Base-by-base conservation (phyloP, 371 early-diverging fungal genomes). In the Lichtheimia ornata region DNA sequence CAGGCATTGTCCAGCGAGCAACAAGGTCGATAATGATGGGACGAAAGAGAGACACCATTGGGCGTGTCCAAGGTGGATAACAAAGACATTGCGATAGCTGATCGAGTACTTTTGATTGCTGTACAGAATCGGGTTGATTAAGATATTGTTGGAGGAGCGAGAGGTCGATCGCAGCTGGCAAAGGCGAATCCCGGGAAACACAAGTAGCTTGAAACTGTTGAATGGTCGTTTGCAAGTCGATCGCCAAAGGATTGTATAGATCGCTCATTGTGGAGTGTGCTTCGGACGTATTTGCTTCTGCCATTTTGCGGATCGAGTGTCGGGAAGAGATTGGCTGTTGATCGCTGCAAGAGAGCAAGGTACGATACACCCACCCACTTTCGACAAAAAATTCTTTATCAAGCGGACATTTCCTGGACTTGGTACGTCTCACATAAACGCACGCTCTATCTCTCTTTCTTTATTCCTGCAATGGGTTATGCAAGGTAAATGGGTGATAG, bases 21-120 rank as follows among this genome's bases (percentile, higher is more conserved):
- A 85, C 82, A 45, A 95, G 82, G 59, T 95, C 96, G 47, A 94
- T 82, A 9, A 92, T 76, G 28, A 95, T 74, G 17, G 94, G 92
- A 44, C 96, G 79, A 63, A 87, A 91, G 12, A 83, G 69, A 40
- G 73, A 63, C 6, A 88, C 81, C 42, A 92, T 75, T 18, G 53
- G 54, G 0, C 64, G 51, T 0, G 81, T 80, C 67, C 68, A 70
- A 30, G 61, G 44, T 12, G 73, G 67, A 45, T 71, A 60, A 49
- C 77, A 63, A 65, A 80, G 70, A 18, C 66, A 65, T 59, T 64
- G 68, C 11, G 81, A 69, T 2, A 80, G 50, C 6, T 62, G 63
- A 50, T 80, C 71, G 24, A 80, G 72, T 28, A 77, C 56, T 6
- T 59, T 25, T 7, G 69, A 53, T 57, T 54, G 56, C 12, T 56